A percentile compares a stretch with the other conserved stretches of the same genome.
These are phyloP conservation scores for Flueggea neowawraea DNA, from an alignment of 441 rosid genomes.

Conservation along the genomic window DNA sequence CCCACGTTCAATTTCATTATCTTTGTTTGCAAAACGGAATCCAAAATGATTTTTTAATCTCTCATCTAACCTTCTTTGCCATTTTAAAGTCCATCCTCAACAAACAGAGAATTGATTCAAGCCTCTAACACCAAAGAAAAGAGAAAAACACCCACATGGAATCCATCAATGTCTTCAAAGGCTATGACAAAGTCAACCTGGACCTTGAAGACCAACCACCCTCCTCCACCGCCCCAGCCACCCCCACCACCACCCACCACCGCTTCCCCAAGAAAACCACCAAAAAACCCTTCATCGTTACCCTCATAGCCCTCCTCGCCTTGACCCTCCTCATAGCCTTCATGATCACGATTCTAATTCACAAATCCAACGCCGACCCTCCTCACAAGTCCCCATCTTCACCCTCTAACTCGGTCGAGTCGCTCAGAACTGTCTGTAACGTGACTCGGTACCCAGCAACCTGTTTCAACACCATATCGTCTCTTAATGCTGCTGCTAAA, in stretches of 20 bases:
- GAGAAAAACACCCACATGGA: conserved; percentile 39
- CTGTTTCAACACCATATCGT: conserved; percentile 52
- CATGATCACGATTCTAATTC: conserved; percentile 34
- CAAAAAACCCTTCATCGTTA: conserved; percentile 24
- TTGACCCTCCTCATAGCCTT: conserved; percentile 31
- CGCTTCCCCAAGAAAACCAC: no score
- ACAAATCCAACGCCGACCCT: conserved; percentile 23
- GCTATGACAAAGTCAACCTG: conserved; percentile 58
- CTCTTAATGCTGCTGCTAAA: conserved; percentile 29
- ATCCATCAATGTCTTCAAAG: conserved; percentile 47
- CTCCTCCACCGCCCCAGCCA: no score
- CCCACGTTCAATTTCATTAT: no score
- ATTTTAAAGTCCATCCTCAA: no score
- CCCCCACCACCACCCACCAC: conserved; percentile 23
- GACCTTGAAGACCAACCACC: conserved; percentile 28
- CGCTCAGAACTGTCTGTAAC: conserved; percentile 53
- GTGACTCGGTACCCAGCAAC: conserved; percentile 60
- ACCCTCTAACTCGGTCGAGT: conserved; percentile 24
- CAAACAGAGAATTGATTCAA: no score
- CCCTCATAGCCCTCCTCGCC: no score
- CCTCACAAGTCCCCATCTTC: conserved; percentile 23
- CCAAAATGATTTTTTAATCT: no score
- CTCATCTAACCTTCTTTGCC: no score
- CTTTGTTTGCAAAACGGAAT: no score
- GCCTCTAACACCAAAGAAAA: no score